Base-by-base conservation (phyloP, 352 stramenopile species). In the Pythium oligandrum region DNA sequence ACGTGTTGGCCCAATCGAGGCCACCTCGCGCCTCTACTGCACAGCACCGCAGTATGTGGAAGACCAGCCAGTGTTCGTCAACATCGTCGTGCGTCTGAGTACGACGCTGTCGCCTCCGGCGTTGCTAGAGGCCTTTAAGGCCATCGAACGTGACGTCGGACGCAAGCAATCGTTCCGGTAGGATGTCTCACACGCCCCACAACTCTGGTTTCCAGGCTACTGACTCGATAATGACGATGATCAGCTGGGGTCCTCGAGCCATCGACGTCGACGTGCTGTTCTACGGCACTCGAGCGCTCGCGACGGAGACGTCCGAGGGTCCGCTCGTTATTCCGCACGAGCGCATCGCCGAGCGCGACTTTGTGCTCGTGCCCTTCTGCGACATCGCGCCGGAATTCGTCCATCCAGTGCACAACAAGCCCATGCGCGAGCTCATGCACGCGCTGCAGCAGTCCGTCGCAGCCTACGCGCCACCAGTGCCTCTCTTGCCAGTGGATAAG, bases 231-330 rank as follows among this genome's bases (percentile, higher is more conserved):
- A 39, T 45, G 31, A 48, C 44, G 17, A 38, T 60, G 51, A 47
- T 72, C 40, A 86, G 92, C 48, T 97, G 97, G 63, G 95, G 95
- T 35, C 96, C 96, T 10, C 71, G 96, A 30, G 74, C 95, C 4
- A 88, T 98, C 32, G 96, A 99, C 59, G 81, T 99, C 35, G 96
- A 99, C 68, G 93, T 99, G 43, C 75, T 98, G 12, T 85, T 97
- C 36, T 98, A 97, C 61, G 87, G 83, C 36, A 70, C 87, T 50
- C 62, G 79, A 31, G 49, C 92, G 3, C 55, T 97, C 4, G 70
- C 86, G 45, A 80, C 68, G 6, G 62, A 88, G 38, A 93, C 83
- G 3, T 37, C 50, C 32, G 66, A 88, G 62, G 86, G 73, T 52
- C 78, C 62, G 46, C 75, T 99, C 50, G 73, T 90, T 44, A 78